Evolutionary conservation across 2,329 filamentous ascomycete genomes (phyloP), one percentile per base, ranked within the genome.

Genomic region (Colletotrichum sp.): DNA sequence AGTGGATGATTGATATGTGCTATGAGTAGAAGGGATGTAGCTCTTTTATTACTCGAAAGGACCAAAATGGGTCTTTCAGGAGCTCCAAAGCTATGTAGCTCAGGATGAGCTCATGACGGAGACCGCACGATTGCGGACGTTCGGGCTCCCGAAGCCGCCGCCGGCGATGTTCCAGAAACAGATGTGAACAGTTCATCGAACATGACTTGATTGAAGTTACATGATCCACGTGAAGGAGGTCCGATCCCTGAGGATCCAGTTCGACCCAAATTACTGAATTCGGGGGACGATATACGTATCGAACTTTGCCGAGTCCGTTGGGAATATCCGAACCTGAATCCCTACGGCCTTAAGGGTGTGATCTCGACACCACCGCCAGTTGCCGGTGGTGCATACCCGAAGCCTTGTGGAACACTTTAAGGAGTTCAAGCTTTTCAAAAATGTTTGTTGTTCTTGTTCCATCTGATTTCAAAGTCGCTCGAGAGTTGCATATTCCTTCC

Each of bases 341-440:
- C 30, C 15, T 26, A 26, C 28, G 44, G 44, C 24, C 21, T 32
- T 24, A 30, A 59, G 16, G 18, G 84, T 3, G 79, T 52, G n/a
- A 32, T n/a, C 32, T 63, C n/a, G 26, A n/a, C 21, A 34, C 36
- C 24, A 49, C 57, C 57, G 26, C 59, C 12, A 21, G 15, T 32
- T 34, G 7, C 10, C 59, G 59, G n/a, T 32, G 55, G 68, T 32
- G n/a, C 16, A 6, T 10, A 52, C 7, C 34, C 18, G 36, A 24
- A n/a, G 36, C 39, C 26, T 26, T 26, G 3, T 36, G 49, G 30
- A 39, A 26, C 57, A 44, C 68, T 39, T 34, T 18, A 26, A 44
- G 52, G 24, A 34, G 5, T 26, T 32, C 24, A 21, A 52, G 26
- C 64, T 67, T 67, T 30, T 39, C 15, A 1, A 60, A 28, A 36